These are phyloP conservation scores for Fusarium torulosum DNA, from an alignment of 2,329 filamentous ascomycete species.

Conservation along the genomic window DNA sequence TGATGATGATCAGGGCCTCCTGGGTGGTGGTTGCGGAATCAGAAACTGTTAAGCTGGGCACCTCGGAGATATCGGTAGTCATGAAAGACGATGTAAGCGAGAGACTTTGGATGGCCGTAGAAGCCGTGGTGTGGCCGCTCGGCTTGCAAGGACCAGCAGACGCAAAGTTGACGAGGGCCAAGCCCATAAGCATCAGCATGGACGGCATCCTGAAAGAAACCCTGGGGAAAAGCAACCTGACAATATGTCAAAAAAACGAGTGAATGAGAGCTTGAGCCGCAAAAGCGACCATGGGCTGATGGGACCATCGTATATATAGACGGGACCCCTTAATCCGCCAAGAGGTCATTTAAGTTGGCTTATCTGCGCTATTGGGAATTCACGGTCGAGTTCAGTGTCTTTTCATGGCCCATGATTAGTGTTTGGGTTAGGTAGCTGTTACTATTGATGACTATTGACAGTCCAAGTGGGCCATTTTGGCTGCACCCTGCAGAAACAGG, in stretches of 20 bases:
- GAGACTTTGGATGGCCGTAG: no score
- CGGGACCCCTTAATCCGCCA: neutral
- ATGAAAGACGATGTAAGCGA: neutral
- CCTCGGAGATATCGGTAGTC: neutral
- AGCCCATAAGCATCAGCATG: neutral
- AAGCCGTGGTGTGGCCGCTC: neutral
- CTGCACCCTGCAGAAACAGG: neutral
- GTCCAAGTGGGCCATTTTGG: neutral
- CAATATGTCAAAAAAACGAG: neutral
- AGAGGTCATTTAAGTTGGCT: neutral
- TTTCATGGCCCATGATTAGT: neutral
- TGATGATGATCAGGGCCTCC: neutral
- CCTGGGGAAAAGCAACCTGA: neutral
- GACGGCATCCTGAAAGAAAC: neutral
- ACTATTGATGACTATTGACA: constrained; percentile 15
- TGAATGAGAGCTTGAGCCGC: no score
- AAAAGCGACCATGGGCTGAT: no score
- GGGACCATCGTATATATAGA: no score
- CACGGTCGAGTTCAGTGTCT: neutral
- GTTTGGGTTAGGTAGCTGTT: neutral
- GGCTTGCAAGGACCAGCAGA: constrained; percentile 6
- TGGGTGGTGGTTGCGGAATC: neutral
- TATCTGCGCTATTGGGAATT: neutral
- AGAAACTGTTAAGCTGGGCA: fast-evolving
- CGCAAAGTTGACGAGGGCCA: neutral